Percentiles rank a stretch among this genome's conserved stretches.
Conservation (phyloP, 2,329 filamentous ascomycete genomes). For the Ophiocordyceps camponoti-rufipedis region DNA sequence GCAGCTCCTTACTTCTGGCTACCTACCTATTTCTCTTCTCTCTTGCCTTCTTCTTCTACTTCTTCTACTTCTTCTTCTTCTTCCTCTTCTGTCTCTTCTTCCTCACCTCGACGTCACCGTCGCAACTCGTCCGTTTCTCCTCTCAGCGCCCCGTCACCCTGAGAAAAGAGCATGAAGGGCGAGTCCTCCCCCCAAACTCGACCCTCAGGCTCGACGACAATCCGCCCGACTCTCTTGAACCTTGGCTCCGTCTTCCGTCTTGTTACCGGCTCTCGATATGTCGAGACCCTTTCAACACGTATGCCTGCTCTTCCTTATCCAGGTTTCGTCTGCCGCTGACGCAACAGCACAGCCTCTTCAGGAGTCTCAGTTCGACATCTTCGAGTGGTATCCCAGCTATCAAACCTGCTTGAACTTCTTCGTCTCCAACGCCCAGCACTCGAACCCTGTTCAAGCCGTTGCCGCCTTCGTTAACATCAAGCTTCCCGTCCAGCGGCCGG, state of each 20-base stretch:
- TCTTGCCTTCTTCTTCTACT: not conserved
- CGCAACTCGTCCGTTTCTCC: not conserved
- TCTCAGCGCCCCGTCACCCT: no score
- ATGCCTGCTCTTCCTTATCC: no score
- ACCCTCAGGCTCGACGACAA: not conserved
- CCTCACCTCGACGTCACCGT: not conserved
- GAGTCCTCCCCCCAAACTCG: not conserved
- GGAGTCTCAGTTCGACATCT: conserved; percentile 50
- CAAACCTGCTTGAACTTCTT: conserved; percentile 85
- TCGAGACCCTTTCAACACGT: conserved; percentile 5
- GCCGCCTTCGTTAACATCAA: conserved; percentile 85
- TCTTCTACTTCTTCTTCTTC: not conserved
- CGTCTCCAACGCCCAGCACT: conserved; percentile 77
- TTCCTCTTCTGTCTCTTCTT: not conserved
- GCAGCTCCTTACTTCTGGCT: not conserved
- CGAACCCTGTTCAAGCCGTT: conserved; percentile 64
- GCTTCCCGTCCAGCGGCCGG: conserved; percentile 60
- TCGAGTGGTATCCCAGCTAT: conserved; percentile 86
- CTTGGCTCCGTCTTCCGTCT: not conserved
- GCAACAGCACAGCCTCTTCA: conserved; percentile 20
- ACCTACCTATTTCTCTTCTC: not conserved
- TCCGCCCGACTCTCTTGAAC: not conserved
- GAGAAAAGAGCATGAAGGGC: not conserved
- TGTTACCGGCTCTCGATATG: conserved; percentile 1
- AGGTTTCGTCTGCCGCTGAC: no score